A percentile compares a stretch with the other conserved stretches of the same genome.
Evolutionary conservation across 2,329 filamentous ascomycete genomes (phyloP).

Genomic region (Dichotomopilus funicola): DNA sequence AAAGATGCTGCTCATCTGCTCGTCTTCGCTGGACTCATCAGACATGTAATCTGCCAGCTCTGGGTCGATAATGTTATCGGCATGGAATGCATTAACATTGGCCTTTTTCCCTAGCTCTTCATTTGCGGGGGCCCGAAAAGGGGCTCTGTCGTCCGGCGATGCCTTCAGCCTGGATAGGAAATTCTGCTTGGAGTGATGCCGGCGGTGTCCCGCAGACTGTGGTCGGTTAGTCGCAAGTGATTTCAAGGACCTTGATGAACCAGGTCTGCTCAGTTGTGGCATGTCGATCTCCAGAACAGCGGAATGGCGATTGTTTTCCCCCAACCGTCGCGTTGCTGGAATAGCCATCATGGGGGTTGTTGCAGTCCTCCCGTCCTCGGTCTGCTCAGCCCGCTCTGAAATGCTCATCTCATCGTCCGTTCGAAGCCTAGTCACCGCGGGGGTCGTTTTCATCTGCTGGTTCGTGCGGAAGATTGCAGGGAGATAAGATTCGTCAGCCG

Average conservation of each 20-base stretch:
- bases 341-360: conserved; percentile 68
- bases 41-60: conserved; percentile 94
- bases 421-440: conserved; percentile 31
- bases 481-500: conserved; percentile 67
- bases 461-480: conserved; percentile 55
- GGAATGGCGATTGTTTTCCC: conserved; percentile 78
- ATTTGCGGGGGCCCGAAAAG: conserved; percentile 68
- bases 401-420: conserved; percentile 37
- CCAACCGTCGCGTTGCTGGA: conserved; percentile 56
- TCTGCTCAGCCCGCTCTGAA: conserved; percentile 37
- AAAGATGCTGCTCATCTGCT: conserved; percentile 75
- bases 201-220: conserved; percentile 72
- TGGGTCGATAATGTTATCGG: conserved; percentile 97
- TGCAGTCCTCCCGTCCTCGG: conserved; percentile 46
- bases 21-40: conserved; percentile 88
- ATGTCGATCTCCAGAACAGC: conserved; percentile 85
- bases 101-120: conserved; percentile 61
- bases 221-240: conserved; percentile 63
- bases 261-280: conserved; percentile 79
- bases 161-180: conserved; percentile 69
- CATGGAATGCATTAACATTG: conserved; percentile 85
- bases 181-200: conserved; percentile 83
- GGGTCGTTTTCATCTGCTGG: conserved; percentile 37
- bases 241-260: conserved; percentile 82
- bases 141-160: conserved; percentile 70